Conservation (phyloP, 352 stramenopile genomes). For the Phytophthora citrophthora region DNA sequence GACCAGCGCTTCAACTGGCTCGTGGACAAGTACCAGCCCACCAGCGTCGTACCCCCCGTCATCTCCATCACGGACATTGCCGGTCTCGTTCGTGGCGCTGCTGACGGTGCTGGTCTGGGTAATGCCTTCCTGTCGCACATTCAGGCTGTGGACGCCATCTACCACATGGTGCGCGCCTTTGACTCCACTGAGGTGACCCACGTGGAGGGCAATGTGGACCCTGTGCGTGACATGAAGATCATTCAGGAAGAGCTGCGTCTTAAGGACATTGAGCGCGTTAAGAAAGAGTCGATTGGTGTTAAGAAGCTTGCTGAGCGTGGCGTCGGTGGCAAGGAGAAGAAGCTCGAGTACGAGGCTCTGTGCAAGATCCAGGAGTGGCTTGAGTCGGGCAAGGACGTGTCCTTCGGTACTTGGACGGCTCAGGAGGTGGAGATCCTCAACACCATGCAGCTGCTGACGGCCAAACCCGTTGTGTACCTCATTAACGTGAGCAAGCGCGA, state of each 20-base stretch:
- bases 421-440: slow-evolving; percentile 93
- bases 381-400: slow-evolving; percentile 89
- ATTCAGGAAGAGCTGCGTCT: slow-evolving; percentile 98
- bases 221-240: slow-evolving; percentile 98
- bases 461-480: slow-evolving; percentile 98
- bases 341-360: slow-evolving; percentile 92
- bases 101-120: slow-evolving; percentile 97
- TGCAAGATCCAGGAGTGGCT: slow-evolving; percentile 86
- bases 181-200: slow-evolving; percentile 98
- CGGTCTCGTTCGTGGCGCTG: slow-evolving; percentile 97
- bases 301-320: slow-evolving; percentile 91
- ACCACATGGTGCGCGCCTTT: slow-evolving; percentile 98
- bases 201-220: slow-evolving; percentile 99
- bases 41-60: slow-evolving; percentile 95
- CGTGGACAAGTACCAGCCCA: slow-evolving; percentile 95
- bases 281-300: slow-evolving; percentile 76
- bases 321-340: slow-evolving; percentile 95
- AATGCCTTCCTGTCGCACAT: slow-evolving; percentile 99
- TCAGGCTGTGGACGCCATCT: slow-evolving; percentile 98
- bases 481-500: slow-evolving; percentile 99
- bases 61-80: slow-evolving; percentile 99
- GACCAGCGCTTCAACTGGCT: slow-evolving; percentile 99
- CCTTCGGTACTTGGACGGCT: slow-evolving; percentile 90
- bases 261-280: slow-evolving; percentile 96
- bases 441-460: slow-evolving; percentile 91